Conservation (phyloP, 2,329 filamentous ascomycete genomes). For the Hymenoscyphus repandus region DNA sequence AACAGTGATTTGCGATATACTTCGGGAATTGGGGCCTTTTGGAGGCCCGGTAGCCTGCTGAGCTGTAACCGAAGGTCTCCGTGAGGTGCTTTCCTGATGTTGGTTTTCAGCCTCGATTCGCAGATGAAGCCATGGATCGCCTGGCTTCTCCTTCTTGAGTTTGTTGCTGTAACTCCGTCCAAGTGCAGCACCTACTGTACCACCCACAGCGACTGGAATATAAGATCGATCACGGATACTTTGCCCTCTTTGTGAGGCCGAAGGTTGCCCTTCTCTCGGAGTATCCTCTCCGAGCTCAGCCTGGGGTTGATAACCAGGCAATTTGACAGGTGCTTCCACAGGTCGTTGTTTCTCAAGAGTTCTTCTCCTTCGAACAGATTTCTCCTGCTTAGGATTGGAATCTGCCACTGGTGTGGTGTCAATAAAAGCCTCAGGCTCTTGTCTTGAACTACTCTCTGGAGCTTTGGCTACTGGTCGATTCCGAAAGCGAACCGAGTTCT, state of each 20-base stretch:
- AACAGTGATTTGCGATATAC: conserved; percentile 12
- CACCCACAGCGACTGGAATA: conserved; percentile 25
- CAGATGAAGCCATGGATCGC: conserved; percentile 42
- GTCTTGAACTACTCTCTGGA: conserved; percentile 13
- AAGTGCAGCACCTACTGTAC: conserved; percentile 25
- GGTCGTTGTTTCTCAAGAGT: conserved; percentile 27
- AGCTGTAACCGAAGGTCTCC: conserved; percentile 18
- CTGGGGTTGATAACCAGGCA: conserved; percentile 24
- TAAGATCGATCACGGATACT: conserved; percentile 57
- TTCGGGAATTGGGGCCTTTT: conserved; percentile 17
- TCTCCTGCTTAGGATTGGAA: conserved; percentile 30
- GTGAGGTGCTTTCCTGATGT: conserved; percentile 28
- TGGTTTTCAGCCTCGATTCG: conserved; percentile 40
- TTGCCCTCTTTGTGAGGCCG: conserved; percentile 43
- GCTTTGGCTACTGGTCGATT: conserved; percentile 27
- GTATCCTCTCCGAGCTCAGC: conserved; percentile 2
- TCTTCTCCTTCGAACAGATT: conserved; percentile 31
- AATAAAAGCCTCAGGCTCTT: conserved; percentile 20
- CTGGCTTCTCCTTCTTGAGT: conserved; percentile 51
- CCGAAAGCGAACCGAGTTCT: conserved; percentile 30
- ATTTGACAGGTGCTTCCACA: conserved; percentile 11
- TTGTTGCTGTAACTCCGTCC: conserved; percentile 52
- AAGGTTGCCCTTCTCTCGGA: conserved; percentile 5
- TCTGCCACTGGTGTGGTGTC: conserved; percentile 28
- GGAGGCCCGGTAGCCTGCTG: conserved; percentile 13